These are phyloP conservation scores for Colletotrichum siamense DNA, from an alignment of 2,329 filamentous ascomycete genomes.

Conservation along the genomic window DNA sequence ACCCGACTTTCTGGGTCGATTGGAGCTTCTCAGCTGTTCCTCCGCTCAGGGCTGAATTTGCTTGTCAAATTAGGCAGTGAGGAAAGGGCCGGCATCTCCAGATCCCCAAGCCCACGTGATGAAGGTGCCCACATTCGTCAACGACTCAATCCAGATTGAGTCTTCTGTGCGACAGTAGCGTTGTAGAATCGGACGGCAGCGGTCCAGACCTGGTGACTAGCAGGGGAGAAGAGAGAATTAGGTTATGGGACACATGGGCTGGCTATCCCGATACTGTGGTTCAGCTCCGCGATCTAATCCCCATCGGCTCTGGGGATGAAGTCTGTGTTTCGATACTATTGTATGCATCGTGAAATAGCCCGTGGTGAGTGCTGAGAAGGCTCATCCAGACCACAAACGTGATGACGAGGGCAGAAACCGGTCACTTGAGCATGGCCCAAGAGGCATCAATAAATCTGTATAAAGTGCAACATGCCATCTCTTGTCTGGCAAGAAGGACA, in stretches of 20 bases:
- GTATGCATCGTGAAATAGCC: neutral
- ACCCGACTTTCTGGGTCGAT: neutral
- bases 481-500: rapidly evolving
- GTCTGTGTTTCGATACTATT: neutral
- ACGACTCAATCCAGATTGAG: neutral
- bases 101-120: neutral
- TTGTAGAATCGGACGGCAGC: neutral
- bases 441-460: neutral
- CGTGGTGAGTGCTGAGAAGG: neutral
- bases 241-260: neutral
- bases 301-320: neutral
- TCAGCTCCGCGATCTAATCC: neutral
- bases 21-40: neutral
- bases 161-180: neutral
- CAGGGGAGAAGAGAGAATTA: neutral
- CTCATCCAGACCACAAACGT: neutral
- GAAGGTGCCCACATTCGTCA: neutral
- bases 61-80: neutral
- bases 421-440: neutral
- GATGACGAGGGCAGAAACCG: neutral
- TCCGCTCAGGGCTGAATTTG: neutral
- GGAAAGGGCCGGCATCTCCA: neutral
- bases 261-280: neutral
- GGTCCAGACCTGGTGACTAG: neutral
- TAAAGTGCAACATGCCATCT: neutral